Evolutionary conservation across 1,284 basidiomycete genomes (phyloP).

Genomic region (Cutaneotrichosporon cutaneum): DNA sequence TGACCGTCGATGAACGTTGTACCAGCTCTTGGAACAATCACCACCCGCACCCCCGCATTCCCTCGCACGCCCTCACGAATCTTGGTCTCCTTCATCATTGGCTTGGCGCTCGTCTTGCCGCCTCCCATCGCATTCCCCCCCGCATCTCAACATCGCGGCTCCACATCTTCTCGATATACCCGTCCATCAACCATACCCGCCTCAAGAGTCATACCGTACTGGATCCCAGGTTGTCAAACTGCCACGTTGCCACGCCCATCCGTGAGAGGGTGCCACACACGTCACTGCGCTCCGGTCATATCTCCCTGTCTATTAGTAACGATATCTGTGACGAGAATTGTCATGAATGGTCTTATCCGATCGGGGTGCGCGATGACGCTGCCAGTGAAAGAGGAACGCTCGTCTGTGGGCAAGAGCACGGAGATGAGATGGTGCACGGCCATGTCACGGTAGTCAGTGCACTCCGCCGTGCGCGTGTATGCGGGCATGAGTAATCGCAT

Average conservation of each 20-base stretch:
- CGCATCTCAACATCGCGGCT: background rate
- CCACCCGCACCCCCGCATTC: background rate
- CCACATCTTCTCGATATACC: background rate
- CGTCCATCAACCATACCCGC: background rate
- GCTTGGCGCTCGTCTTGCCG: background rate
- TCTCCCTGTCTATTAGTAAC: conserved; percentile 7
- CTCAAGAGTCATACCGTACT: background rate
- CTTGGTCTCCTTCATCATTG: background rate
- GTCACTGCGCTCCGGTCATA: conserved; percentile 1
- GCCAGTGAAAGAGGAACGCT: background rate
- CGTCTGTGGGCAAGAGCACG: background rate
- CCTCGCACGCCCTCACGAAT: background rate
- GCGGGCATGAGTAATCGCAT: background rate
- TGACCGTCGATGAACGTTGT: conserved; percentile 4
- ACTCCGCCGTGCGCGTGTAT: too few species aligned
- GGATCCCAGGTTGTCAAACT: conserved; percentile 6
- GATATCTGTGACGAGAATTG: conserved; percentile 8
- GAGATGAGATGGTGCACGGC: background rate
- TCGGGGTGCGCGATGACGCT: background rate
- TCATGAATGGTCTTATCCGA: background rate
- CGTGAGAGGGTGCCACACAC: background rate
- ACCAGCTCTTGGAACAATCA: background rate
- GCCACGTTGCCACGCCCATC: conserved; percentile 3
- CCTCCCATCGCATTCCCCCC: background rate
- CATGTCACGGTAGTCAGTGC: background rate